These are phyloP conservation scores for Suillus tomentosus DNA, from an alignment of 768 basidiomycete species.

Conservation along the genomic window DNA sequence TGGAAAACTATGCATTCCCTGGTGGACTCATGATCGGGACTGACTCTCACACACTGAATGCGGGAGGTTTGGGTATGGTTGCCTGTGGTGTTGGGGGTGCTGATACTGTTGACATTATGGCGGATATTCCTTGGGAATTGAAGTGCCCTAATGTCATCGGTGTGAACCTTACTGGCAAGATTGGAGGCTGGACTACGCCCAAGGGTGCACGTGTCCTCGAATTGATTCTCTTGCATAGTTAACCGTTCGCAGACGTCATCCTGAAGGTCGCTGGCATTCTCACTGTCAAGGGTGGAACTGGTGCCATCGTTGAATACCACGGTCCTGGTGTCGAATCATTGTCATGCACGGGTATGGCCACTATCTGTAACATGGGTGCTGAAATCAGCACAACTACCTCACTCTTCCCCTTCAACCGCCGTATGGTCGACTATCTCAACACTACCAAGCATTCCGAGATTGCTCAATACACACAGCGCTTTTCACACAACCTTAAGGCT, in stretches of 20 bases:
- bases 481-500: slow-evolving; percentile 87
- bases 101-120: slow-evolving; percentile 99
- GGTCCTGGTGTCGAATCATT: slow-evolving; percentile 95
- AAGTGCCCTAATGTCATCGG: slow-evolving; percentile 99
- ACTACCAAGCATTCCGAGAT: slow-evolving; percentile 93
- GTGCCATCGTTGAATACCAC: slow-evolving; percentile 97
- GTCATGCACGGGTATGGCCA: slow-evolving; percentile 98
- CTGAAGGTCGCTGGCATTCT: slow-evolving; percentile 99
- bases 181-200: slow-evolving; percentile 95
- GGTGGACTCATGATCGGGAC: slow-evolving; percentile 99
- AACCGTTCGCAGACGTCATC: slow-evolving; percentile 73
- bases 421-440: slow-evolving; percentile 91
- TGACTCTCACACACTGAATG: slow-evolving; percentile 98
- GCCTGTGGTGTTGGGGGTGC: slow-evolving; percentile 99
- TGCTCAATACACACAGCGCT: slow-evolving; percentile 84
- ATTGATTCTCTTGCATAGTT: slow-evolving; percentile 4
- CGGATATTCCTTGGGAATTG: slow-evolving; percentile 96
- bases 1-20: slow-evolving; percentile 99
- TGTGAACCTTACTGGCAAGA: slow-evolving; percentile 94
- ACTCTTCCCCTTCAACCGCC: slow-evolving; percentile 96
- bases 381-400: slow-evolving; percentile 99
- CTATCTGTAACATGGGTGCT: slow-evolving; percentile 99
- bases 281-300: slow-evolving; percentile 99
- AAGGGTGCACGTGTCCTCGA: slow-evolving; percentile 61
- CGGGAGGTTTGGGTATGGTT: slow-evolving; percentile 98